These are phyloP conservation scores for Triticum aestivum DNA, from an alignment of 176 grass and related monocot species.

Conservation along the genomic window DNA sequence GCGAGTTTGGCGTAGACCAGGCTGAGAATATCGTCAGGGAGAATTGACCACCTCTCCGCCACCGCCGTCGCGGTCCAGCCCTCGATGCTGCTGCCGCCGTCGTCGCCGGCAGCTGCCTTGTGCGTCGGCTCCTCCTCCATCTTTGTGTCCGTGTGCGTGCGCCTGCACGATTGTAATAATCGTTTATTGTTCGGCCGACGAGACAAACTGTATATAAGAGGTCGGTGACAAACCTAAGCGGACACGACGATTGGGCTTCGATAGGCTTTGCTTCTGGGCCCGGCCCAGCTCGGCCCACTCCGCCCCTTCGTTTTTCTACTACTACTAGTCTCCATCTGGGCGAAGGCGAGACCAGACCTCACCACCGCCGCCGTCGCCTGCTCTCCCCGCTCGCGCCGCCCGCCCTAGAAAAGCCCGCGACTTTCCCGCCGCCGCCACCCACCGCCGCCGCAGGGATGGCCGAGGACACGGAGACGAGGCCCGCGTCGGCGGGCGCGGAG, in stretches of 20 bases:
- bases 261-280: no score
- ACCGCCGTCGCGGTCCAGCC: neutral
- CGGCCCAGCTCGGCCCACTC: neutral
- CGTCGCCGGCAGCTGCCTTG: neutral
- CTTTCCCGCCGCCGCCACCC: neutral
- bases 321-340: neutral
- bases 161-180: no score
- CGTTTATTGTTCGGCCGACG: no score
- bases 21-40: neutral
- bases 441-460: slow-evolving; percentile 13
- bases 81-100: neutral
- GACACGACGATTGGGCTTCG: no score
- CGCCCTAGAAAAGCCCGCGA: neutral
- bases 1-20: neutral
- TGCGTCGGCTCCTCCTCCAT: neutral
- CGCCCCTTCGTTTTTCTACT: neutral
- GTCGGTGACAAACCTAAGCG: no score
- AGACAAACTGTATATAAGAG: no score
- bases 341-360: neutral
- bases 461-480: slow-evolving; percentile 45
- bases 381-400: neutral
- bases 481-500: slow-evolving; percentile 27
- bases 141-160: neutral
- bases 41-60: neutral
- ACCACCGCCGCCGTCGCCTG: neutral